Conservation (phyloP, 2,329 filamentous ascomycete genomes). For the Trichoderma aggressivum region DNA sequence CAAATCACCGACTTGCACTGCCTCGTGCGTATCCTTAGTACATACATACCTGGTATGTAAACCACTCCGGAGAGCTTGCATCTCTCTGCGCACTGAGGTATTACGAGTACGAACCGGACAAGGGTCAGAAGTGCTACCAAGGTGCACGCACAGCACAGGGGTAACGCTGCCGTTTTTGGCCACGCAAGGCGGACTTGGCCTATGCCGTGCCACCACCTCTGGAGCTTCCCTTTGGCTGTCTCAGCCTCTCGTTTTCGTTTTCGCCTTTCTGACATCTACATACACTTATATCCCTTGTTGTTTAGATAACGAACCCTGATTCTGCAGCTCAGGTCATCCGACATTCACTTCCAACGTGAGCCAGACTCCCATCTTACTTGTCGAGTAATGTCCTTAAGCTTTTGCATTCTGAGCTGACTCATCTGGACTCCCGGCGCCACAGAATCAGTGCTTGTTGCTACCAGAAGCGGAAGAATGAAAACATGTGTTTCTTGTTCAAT, state of each 20-base stretch:
- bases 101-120: neutral
- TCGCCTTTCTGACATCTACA: neutral
- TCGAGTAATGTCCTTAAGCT: neutral
- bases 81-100: neutral
- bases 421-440: neutral
- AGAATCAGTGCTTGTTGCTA: neutral
- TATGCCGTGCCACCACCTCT: neutral
- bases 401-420: slow-evolving; percentile 11
- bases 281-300: neutral
- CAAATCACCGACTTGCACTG: neutral
- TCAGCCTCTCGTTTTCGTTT: slow-evolving; percentile 10
- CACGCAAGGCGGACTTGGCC: neutral
- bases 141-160: neutral
- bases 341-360: neutral
- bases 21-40: neutral
- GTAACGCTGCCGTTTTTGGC: neutral
- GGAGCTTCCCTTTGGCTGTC: neutral
- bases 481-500: neutral
- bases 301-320: neutral
- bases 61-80: neutral
- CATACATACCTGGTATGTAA: neutral
- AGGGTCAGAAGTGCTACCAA: neutral
- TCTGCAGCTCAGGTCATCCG: neutral
- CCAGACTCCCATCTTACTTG: neutral
- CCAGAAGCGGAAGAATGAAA: neutral